Conservation (phyloP, 148 eudicot species). For the Chenopodium berlandieri region DNA sequence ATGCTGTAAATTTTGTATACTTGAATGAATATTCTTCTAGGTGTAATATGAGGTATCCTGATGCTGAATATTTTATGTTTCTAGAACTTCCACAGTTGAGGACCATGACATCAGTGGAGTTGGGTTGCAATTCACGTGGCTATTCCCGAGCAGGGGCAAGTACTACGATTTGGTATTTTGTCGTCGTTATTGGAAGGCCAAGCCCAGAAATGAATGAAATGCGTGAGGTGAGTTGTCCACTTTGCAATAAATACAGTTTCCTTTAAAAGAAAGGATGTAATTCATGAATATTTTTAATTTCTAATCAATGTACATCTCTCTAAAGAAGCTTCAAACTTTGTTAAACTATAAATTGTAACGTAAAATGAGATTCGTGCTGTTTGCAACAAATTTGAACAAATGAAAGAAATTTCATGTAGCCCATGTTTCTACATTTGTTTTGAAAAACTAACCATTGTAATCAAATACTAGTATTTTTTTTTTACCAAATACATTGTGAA, state of each 20-base stretch:
- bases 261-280: not conserved
- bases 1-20: not conserved
- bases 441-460: no score
- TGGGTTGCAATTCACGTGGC: slow-evolving; percentile 88
- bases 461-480: no score
- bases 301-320: no score
- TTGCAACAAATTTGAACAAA: no score
- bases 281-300: no score
- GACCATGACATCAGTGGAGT: slow-evolving; percentile 79
- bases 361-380: no score
- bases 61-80: slow-evolving; percentile 16
- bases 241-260: slow-evolving; percentile 9
- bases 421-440: no score
- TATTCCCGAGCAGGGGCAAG: slow-evolving; percentile 76
- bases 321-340: no score
- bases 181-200: slow-evolving; percentile 72
- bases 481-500: no score
- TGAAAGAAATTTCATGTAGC: no score
- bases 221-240: slow-evolving; percentile 75
- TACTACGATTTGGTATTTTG: slow-evolving; percentile 81
- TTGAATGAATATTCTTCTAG: not conserved
- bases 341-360: no score
- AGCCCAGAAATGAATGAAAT: slow-evolving; percentile 72
- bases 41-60: slow-evolving; percentile 1
- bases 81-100: slow-evolving; percentile 88